A percentile compares a stretch with the other conserved stretches of the same genome.
Evolutionary conservation across 176 grass and related monocot species (phyloP).

Genomic region (Eragrostis nindensis): DNA sequence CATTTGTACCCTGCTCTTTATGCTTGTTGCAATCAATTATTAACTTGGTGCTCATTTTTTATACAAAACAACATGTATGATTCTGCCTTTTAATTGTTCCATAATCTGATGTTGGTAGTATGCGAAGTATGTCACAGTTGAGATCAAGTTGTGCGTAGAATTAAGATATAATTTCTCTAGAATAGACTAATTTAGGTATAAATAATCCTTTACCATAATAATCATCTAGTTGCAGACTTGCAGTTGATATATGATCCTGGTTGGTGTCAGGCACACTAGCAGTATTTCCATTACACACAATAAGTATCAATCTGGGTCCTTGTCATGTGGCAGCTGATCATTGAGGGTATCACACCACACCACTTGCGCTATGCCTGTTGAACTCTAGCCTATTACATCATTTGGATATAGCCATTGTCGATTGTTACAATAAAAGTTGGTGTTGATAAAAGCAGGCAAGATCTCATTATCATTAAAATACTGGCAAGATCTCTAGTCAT

Average conservation of each 20-base stretch:
- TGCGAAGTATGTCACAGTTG: background rate
- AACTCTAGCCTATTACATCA: background rate
- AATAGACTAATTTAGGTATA: background rate
- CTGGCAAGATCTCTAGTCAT: too few species aligned
- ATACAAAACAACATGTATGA: constrained; percentile 1
- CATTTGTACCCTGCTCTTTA: background rate
- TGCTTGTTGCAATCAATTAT: background rate
- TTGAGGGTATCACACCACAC: background rate
- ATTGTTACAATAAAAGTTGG: too few species aligned
- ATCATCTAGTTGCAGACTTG: background rate
- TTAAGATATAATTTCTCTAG: background rate
- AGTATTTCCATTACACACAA: background rate
- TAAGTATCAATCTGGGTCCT: background rate
- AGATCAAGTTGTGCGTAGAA: background rate
- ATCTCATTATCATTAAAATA: too few species aligned
- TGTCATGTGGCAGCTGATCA: background rate
- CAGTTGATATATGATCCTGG: too few species aligned
- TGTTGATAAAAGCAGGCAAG: too few species aligned
- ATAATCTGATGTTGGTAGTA: background rate
- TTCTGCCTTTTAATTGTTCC: background rate
- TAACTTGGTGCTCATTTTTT: constrained; percentile 8
- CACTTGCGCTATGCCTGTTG: background rate
- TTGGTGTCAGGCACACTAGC: background rate
- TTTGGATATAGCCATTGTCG: background rate
- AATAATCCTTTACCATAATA: background rate